Evolutionary conservation across 495 filamentous ascomycete species (phyloP).

Genomic region (Elasticomyces elasticus): DNA sequence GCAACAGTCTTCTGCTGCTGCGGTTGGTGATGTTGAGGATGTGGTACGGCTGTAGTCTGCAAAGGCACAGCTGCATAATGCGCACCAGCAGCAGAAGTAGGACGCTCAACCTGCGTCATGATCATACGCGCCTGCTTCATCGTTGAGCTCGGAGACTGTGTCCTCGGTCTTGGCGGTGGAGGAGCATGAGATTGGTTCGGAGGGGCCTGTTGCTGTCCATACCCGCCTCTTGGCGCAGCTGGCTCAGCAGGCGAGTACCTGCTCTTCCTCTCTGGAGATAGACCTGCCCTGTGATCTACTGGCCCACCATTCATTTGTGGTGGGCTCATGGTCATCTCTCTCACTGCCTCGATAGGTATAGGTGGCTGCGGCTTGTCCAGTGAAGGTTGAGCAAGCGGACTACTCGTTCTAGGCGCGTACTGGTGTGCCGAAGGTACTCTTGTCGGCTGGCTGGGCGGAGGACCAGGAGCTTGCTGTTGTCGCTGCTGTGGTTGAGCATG

Average conservation of each 20-base stretch:
- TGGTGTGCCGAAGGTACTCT: constrained; percentile 36
- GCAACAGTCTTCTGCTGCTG: constrained; percentile 22
- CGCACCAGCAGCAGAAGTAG: constrained; percentile 48
- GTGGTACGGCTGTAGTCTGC: constrained; percentile 24
- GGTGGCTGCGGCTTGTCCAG: constrained; percentile 42
- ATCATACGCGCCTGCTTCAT: constrained; percentile 43
- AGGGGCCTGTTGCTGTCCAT: not conserved
- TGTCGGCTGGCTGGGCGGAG: not conserved
- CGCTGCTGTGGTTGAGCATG: not conserved
- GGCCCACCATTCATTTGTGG: constrained; percentile 2
- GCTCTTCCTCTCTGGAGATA: constrained; percentile 2
- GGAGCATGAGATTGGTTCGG: constrained; percentile 19
- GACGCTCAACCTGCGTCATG: constrained; percentile 43
- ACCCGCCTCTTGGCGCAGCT: not conserved
- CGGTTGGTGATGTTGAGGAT: constrained; percentile 42
- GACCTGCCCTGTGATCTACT: too few species aligned
- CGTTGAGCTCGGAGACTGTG: constrained; percentile 64
- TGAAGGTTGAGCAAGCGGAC: constrained; percentile 55
- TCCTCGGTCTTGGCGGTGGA: constrained; percentile 66
- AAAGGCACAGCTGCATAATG: not conserved
- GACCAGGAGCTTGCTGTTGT: not conserved
- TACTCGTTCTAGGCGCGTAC: constrained; percentile 77
- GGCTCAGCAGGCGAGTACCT: constrained; percentile 7
- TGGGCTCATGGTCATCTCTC: not conserved
- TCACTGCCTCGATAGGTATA: constrained; percentile 2